phyloP scores from a whole-genome alignment of 768 basidiomycete species.

The Phlebiopsis flavidoalba region DNA sequence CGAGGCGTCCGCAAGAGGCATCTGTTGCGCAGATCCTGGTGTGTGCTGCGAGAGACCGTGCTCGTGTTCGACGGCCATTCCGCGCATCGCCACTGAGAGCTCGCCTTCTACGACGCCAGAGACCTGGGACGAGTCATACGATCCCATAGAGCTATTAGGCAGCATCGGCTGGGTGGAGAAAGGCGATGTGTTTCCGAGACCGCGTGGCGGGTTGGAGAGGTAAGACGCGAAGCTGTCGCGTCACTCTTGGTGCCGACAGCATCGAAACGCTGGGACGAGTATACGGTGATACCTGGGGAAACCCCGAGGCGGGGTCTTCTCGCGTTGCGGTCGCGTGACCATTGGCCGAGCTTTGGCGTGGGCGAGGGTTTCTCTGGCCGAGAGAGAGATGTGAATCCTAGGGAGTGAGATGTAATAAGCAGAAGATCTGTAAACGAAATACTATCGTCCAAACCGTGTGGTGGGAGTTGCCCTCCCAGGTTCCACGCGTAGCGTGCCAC shows the following conservation, averaged over 20 bases:
- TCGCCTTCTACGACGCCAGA: constrained; percentile 45
- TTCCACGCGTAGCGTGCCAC: neutral
- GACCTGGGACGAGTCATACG: constrained; percentile 34
- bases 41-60: constrained; percentile 26
- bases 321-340: constrained; percentile 9
- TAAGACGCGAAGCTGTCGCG: constrained; percentile 33
- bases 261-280: constrained; percentile 53
- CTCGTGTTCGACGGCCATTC: constrained; percentile 58
- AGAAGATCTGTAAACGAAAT: neutral
- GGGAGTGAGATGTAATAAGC: neutral
- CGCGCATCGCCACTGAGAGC: constrained; percentile 51
- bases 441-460: neutral
- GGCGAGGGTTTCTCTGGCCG: constrained; percentile 2
- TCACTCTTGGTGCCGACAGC: constrained; percentile 30
- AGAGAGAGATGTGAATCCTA: neutral
- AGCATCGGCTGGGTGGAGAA: constrained; percentile 25
- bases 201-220: constrained; percentile 41
- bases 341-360: constrained; percentile 1
- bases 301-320: constrained; percentile 13
- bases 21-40: constrained; percentile 13
- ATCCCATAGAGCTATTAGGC: constrained; percentile 10
- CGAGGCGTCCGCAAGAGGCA: constrained; percentile 2
- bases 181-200: constrained; percentile 26
- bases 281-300: constrained; percentile 41
- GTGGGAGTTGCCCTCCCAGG: neutral